Evolutionary conservation across 2,329 filamentous ascomycete species (phyloP), one percentile per base, ranked within the genome.

Genomic region (Monosporascus cannonballus): DNA sequence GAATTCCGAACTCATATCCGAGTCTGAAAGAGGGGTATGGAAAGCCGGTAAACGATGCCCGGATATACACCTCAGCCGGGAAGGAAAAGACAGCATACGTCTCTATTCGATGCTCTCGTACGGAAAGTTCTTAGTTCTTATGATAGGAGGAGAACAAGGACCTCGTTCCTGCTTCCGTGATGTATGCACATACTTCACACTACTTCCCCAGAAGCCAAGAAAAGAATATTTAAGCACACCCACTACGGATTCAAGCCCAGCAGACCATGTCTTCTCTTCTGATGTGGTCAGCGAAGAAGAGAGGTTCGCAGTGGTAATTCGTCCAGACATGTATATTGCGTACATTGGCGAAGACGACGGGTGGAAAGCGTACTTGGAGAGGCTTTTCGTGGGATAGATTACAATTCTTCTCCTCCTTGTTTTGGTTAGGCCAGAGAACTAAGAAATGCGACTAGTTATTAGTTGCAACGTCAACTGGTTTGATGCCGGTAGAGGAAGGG

Each of bases 311-410:
- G 67, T 72, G 3, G 64, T 73, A 3, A 67, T 73, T 20, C 63
- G 70, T 14, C 71, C 71, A 15, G 71, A 73, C 53, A 71, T 72
- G 71, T 73, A 73, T 48, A 65, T 73, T 53, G 71, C 69, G 15
- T 67, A 63, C 49, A 67, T 71, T 18, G 65, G 67, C 17, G 52
- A 52, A 39, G 53, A 59, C 54, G 42, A 57, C 49, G 62, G 61
- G n/a, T 67, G 64, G 58, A 60, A 56, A 38, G 49, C 55, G 27
- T 71, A 71, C 42, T 18, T 36, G 27, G 38, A 22, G 17, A 47
- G n/a, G 6, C 11, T 46, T 46, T 46, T 22, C 20, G n/a, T 25
- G 22, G 22, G 30, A 25, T 46, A 44, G 17, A 8, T 5, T 41
- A 11, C 17, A 18, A 8, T 41, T 9, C 38, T 41, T 41, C 18